Percentiles rank a stretch among this genome's conserved stretches.
Conservation (phyloP, 106 monocot genomes). For the Triglochin maritima region DNA sequence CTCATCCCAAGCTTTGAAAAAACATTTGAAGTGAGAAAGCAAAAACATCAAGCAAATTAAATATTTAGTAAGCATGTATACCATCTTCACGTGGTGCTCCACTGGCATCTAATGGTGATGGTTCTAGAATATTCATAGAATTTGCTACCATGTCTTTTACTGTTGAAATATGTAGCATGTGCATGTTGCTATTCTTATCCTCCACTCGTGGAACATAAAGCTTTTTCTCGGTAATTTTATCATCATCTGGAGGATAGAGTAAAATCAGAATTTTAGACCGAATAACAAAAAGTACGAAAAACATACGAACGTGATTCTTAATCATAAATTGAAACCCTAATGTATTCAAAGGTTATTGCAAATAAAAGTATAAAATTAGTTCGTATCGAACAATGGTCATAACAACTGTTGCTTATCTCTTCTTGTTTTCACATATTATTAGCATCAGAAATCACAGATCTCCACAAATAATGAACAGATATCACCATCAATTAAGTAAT, state of each 20-base stretch:
- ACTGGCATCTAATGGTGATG: conserved; percentile 49
- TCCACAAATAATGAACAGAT: neutral
- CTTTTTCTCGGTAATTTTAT: conserved; percentile 43
- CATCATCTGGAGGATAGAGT: conserved; percentile 20
- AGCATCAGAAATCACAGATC: neutral
- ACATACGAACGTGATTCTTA: no score
- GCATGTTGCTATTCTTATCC: conserved; percentile 87
- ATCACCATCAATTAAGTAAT: neutral
- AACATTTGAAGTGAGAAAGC: neutral
- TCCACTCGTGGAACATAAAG: conserved; percentile 95
- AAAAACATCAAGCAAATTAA: neutral
- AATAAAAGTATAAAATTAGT: no score
- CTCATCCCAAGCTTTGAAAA: no score
- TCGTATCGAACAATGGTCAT: no score
- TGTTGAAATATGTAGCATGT: conserved; percentile 68
- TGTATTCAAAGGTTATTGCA: no score
- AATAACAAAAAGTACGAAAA: neutral
- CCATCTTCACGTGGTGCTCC: conserved; percentile 88
- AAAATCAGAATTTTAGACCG: neutral
- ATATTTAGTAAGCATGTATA: conserved; percentile 13
- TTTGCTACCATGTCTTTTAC: conserved; percentile 65
- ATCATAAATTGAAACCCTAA: no score
- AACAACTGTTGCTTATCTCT: no score
- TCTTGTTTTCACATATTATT: no score
- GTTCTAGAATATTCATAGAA: conserved; percentile 98